These are phyloP conservation scores for Cordyceps javanica DNA, from an alignment of 2,329 filamentous ascomycete species.

Conservation along the genomic window DNA sequence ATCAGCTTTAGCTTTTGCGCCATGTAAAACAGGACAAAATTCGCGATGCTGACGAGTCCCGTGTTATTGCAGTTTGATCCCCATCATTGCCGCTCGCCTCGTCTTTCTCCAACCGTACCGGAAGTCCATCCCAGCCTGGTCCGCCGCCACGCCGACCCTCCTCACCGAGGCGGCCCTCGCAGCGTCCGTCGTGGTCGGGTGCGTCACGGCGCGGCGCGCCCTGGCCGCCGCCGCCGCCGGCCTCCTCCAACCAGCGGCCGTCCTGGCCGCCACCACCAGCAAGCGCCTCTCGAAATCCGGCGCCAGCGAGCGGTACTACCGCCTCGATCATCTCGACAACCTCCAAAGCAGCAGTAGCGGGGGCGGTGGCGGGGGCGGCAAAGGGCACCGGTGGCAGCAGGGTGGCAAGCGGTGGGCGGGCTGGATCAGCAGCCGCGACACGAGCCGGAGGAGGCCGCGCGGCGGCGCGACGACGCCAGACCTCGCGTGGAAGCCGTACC, in stretches of 20 bases:
- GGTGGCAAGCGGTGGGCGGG: too few relatives aligned
- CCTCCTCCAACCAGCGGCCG: background rate
- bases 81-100: slow-evolving; percentile 4
- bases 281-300: background rate
- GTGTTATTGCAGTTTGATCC: background rate
- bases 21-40: too few relatives aligned
- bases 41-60: too few relatives aligned
- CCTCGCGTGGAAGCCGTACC: background rate
- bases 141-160: background rate
- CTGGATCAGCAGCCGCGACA: too few relatives aligned
- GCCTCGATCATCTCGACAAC: background rate
- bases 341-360: background rate
- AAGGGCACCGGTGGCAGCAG: background rate
- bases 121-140: background rate
- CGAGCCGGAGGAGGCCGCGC: background rate
- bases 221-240: background rate
- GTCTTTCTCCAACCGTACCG: background rate
- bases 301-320: background rate
- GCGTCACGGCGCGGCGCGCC: background rate
- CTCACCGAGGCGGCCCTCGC: slow-evolving; percentile 5
- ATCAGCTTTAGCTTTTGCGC: too few relatives aligned
- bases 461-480: background rate
- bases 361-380: background rate
- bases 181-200: background rate
- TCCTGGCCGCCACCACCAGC: background rate